These are phyloP conservation scores for Vinca minor DNA, from an alignment of 257 asterid species.

Conservation along the genomic window DNA sequence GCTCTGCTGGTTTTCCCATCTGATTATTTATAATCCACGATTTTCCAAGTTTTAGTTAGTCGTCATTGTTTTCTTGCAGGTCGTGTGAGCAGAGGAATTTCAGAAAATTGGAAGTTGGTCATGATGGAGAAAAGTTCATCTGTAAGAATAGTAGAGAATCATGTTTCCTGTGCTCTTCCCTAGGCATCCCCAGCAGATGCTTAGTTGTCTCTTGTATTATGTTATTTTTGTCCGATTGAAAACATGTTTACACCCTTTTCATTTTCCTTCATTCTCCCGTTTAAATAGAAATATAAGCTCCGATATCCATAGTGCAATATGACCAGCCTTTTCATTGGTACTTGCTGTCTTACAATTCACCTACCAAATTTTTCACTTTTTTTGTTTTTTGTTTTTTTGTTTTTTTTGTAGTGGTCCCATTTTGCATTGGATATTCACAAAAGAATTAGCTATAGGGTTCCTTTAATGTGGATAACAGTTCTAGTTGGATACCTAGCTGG, in stretches of 20 bases:
- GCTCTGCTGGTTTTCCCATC: background rate
- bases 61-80: slow-evolving; percentile 18
- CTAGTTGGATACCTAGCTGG: background rate
- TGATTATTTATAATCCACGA: background rate
- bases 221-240: slow-evolving; percentile 35
- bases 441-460: background rate
- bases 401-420: no score
- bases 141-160: slow-evolving; percentile 43
- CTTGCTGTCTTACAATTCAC: background rate
- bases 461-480: background rate
- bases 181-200: slow-evolving; percentile 28
- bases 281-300: slow-evolving; percentile 29
- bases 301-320: slow-evolving; percentile 16
- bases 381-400: no score
- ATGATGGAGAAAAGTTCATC: slow-evolving; percentile 14
- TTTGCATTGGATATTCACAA: no score
- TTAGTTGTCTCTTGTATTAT: slow-evolving; percentile 39
- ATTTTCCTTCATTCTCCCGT: slow-evolving; percentile 2
- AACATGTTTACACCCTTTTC: slow-evolving; percentile 22
- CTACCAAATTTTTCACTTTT: background rate
- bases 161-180: slow-evolving; percentile 24
- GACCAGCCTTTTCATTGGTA: slow-evolving; percentile 3
- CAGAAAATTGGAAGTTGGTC: slow-evolving; percentile 17
- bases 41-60: slow-evolving; percentile 2
- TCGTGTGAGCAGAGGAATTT: slow-evolving; percentile 11